Evolutionary conservation across 2,329 filamentous ascomycete genomes (phyloP), one percentile per base, ranked within the genome.

Genomic region (Fusarium coicis): DNA sequence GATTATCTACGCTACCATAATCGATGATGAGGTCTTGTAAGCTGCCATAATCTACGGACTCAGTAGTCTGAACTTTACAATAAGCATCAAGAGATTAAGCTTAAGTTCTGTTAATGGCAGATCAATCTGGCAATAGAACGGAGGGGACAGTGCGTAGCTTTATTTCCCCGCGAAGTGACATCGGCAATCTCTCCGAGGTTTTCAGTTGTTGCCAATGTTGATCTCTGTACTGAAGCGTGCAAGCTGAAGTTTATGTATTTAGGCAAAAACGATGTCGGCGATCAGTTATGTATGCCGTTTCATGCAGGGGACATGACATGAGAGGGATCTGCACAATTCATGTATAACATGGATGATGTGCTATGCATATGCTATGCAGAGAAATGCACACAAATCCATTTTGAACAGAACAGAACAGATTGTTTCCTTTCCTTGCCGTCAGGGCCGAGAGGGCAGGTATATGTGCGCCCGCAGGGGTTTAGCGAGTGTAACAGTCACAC

Each of bases 171-270:
- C 23, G 28, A 19, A 56, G 34, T 44, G 28, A 18, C n/a, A 26
- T 68, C 66, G 66, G 66, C 28, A 63, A 68, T 63, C 64, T 66
- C 62, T 63, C 46, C 63, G 55, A 63, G 21, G 16, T 18, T 32
- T 10, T 12, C 11, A 56, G 26, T 7, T 1, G 0, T 40, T 28
- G 36, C 21, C 21, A 30, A 44, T 59, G 63, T 36, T 66, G 63
- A 59, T 66, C 62, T 52, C 39, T 46, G n/a, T 58, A 50, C 55
- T 30, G 55, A 58, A 58, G 32, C 44, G 55, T 37, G 32, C 32
- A 46, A 61, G 36, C 53, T 47, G 46, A 53, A 67, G 44, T 47
- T 44, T 61, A 67, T 60, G 26, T 67, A 15, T 61, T 67, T 67
- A 67, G 64, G 53, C 64, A 67, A 67, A 66, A 57, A 56, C 49